Evolutionary conservation across 495 filamentous ascomycete species (phyloP), one percentile per base, ranked within the genome.

Genomic region (Ramalina intermedia): DNA sequence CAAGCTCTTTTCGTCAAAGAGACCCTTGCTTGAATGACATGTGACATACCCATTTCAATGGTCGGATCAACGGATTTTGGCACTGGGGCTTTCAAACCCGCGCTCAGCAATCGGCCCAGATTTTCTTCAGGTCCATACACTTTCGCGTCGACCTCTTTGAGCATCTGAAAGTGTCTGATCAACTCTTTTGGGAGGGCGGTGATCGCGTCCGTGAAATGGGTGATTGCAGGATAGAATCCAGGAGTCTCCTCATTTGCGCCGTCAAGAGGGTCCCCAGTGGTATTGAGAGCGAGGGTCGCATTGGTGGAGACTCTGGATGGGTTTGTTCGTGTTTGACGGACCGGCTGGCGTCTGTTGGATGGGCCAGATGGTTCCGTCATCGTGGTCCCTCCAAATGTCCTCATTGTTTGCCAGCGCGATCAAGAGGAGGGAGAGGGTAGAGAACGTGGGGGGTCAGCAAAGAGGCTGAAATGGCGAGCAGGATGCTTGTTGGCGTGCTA

Each of bases 131-230:
- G 63, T 5, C 70, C 72, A 66, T 70, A 74, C 13, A 71, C 70
- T 55, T 99, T 99, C 43, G 91, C 90, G 68, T 99, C 93, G 29
- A 96, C 91, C 63, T 99, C 91, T 57, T 94, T 94, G 44, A 99
- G 69, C 40, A 96, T 74, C 6, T 88, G 91, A 59, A 94, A 94
- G 63, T 99, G 90, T 51, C 87, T 76, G 48, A 94, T 85, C 46
- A 94, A 86, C 60, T 99, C 91, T 61, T 87, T 85, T 7, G 91
- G 91, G 5, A 99, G 79, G 21, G 93, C 90, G 17, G 84, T 82
- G 56, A 96, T 85, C 41, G 88, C 79, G 64, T 96, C 88, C 48
- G 89, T 83, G 64, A 96, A 99, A 67, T 90, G 84, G 24, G 85
- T 88, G 52, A 96, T 82, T 21, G 88, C 93, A 46, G 91, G 93